Base-by-base conservation (phyloP, 495 filamentous ascomycete species). In the Tuber indicum region DNA sequence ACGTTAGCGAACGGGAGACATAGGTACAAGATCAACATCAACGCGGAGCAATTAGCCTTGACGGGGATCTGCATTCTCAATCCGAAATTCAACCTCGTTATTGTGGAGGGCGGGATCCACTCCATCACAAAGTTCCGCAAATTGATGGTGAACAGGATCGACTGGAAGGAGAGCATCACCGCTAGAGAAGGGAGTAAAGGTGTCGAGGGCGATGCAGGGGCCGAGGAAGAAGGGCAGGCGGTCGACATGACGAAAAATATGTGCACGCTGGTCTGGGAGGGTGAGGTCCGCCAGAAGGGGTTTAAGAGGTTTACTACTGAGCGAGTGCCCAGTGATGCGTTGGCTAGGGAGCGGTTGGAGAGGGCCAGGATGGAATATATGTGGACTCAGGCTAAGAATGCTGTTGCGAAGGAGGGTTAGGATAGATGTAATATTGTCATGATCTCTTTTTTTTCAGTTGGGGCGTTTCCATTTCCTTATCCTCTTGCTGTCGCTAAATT, bases 291-390 rank as follows among this genome's bases (percentile, higher is more conserved):
- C 83, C 86, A 87, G 36, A 89, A 91, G 71, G 88, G 87, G 0
- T 99, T 98, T 84, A 90, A 90, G 77, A 94, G 91, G 78, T 98
- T 94, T 92, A 91, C 91, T 12, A 91, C 88, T 66, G 92, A 92
- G 84, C 88, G 93, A 10, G 96, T 93, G 83, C 96, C 97, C 84
- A 94, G 91, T 14, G 96, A 99, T 84, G 89, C 89, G 41, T 90
- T 94, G 81, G 96, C 96, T 12, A 92, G 92, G 85, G 93, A 97
- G 77, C 88, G 90, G 47, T 84, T 99, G 78, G 85, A 89, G 5
- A 89, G 92, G 79, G 88, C 89, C 10, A 98, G 97, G 86, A 91
- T 98, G 90, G 96, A 98, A 84, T 96, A 90, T 81, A 94, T 98
- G 82, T 99, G 96, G 96, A 91, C 91, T n/a, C 86, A 94, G 83